Evolutionary conservation across 2,329 filamentous ascomycete genomes (phyloP).

Genomic region (Ploettnerulaceae sp.): DNA sequence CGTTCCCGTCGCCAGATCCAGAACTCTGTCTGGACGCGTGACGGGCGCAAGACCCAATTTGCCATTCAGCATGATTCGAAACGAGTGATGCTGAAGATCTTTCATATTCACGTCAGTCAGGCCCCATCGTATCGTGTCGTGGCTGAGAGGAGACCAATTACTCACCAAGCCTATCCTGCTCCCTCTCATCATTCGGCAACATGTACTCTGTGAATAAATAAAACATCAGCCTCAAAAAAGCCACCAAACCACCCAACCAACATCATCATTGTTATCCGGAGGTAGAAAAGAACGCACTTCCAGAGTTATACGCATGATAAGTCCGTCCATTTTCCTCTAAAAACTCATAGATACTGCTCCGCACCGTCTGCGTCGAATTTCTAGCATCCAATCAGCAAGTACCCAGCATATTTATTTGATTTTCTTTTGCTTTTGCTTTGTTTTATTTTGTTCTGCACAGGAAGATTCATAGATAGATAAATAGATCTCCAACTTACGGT

Average conservation of each 20-base stretch:
- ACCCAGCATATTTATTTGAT: no score
- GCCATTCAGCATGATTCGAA: conserved; percentile 1
- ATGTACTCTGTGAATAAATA: no score
- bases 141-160: no score
- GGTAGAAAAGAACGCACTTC: conserved; percentile 27
- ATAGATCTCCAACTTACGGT: conserved; percentile 1
- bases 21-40: not conserved
- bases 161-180: conserved; percentile 3
- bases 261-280: no score
- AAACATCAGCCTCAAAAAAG: no score
- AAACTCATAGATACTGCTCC: conserved; percentile 19
- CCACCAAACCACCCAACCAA: no score
- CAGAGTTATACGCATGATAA: conserved; percentile 35
- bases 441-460: conserved; percentile 5
- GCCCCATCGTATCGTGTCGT: no score
- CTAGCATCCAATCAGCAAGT: no score
- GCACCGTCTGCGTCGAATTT: conserved; percentile 16
- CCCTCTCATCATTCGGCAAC: conserved; percentile 10
- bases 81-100: conserved; percentile 11
- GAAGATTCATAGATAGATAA: not conserved
- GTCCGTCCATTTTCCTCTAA: conserved; percentile 24
- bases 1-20: conserved; percentile 10
- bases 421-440: no score
- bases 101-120: no score
- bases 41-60: not conserved